Evolutionary conservation across 2,329 filamentous ascomycete species (phyloP).

Genomic region (Reticulascus tulasneorum): DNA sequence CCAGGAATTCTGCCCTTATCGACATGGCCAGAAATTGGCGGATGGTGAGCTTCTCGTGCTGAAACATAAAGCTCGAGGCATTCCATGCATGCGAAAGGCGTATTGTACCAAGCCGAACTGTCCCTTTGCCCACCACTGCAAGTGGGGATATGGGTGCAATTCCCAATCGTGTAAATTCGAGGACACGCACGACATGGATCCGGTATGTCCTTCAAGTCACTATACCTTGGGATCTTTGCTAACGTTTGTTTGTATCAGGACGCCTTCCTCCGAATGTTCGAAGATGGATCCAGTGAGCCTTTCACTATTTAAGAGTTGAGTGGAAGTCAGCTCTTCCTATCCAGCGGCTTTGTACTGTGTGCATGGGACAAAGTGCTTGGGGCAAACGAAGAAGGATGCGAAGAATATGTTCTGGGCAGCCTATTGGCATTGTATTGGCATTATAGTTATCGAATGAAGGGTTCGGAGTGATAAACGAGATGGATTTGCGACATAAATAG

Average conservation of each 20-base stretch:
- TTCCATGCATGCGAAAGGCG: conserved; percentile 11
- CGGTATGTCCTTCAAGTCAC: conserved; percentile 8
- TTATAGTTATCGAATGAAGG: no score
- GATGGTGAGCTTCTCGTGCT: conserved; percentile 15
- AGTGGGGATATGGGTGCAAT: conserved; percentile 15
- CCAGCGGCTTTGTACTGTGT: no score
- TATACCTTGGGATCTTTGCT: neutral
- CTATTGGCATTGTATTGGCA: no score
- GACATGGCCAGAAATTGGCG: conserved; percentile 16
- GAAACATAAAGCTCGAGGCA: conserved; percentile 15
- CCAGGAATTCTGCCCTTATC: conserved; percentile 14
- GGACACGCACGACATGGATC: conserved; percentile 16
- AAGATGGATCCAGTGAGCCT: conserved; percentile 10
- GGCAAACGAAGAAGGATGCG: no score
- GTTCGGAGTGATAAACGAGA: no score
- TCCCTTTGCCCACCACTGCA: conserved; percentile 17
- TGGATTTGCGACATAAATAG: no score
- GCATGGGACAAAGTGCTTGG: no score
- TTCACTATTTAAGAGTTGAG: conserved; percentile 23
- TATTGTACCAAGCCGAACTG: conserved; percentile 17
- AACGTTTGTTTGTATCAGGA: neutral
- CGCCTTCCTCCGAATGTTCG: conserved; percentile 8
- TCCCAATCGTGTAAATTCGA: conserved; percentile 15
- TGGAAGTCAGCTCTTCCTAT: no score
- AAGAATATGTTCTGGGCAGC: no score